These are phyloP conservation scores for Umbelopsis sp. DNA, from an alignment of 192 early-diverging fungal species.

Conservation along the genomic window DNA sequence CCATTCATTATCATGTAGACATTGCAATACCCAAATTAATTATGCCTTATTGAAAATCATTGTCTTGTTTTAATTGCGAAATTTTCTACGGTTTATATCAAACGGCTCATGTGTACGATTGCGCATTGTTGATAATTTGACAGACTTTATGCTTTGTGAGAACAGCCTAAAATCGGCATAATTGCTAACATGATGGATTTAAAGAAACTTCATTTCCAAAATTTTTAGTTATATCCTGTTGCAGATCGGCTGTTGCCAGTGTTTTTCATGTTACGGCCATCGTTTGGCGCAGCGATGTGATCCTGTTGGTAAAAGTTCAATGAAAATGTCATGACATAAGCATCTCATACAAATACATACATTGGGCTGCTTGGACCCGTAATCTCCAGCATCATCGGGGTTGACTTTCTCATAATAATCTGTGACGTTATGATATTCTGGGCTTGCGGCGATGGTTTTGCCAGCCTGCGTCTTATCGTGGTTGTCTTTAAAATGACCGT, in stretches of 20 bases:
- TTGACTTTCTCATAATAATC: background rate
- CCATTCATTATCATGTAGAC: no score
- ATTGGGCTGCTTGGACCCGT: background rate
- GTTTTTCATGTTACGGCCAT: background rate
- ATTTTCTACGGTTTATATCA: no score
- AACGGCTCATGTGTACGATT: no score
- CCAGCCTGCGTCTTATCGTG: background rate
- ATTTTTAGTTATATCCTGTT: slow-evolving; percentile 2
- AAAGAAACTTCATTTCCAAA: no score
- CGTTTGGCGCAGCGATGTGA: background rate
- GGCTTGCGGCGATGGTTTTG: background rate
- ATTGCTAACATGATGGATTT: no score
- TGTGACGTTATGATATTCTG: background rate
- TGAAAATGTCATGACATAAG: background rate
- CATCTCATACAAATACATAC: background rate
- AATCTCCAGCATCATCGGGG: background rate
- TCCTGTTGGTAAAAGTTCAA: background rate
- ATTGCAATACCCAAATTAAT: no score
- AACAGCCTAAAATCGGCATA: no score
- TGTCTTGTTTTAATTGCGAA: no score
- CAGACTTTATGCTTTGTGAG: no score
- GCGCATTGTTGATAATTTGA: no score
- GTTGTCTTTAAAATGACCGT: background rate
- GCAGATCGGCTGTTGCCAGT: slow-evolving; percentile 2
- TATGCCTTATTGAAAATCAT: no score